Base-by-base conservation (phyloP, 129 eudicot genomes). In the Helichrysum umbraculigerum region DNA sequence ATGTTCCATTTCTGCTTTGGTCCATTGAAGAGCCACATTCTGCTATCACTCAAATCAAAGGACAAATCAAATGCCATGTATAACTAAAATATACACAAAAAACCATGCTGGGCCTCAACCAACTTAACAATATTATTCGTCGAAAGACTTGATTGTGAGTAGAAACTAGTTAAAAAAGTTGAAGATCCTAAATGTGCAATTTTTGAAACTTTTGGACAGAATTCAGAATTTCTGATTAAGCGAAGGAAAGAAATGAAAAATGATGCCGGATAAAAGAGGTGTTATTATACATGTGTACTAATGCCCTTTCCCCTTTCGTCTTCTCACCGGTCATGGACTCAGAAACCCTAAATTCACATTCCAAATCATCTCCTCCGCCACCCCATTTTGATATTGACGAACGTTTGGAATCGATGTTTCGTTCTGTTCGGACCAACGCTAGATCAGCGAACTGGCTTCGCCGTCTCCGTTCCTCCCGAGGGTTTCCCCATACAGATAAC, bases 391-490 rank as follows among this genome's bases (percentile, higher is more conserved):
- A 59, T 79, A 58, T 66, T 81, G 52, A 77, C 84, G 58, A 81
- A 87, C 63, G 65, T 76, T 33, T 80, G 10, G 56, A 21, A 35
- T 10, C 73, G 47, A 76, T 76, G 80, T 39, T 54, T 59, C 34
- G 56, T 65, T 52, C 80, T 17, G 15, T 10, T 15, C 8, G 16
- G 22, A 66, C 21, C 30, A 66, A 20, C 12, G 29, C 28, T 21
- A 35, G 39, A 16, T 19, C 80, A 12, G 66, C 91, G 8, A 78
- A 75, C 20, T 92, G 97, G 97, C 92, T 92, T 63, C 88, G 83
- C 81, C 92, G 96, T 41, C 90, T 89, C 81, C 90, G 92, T 16
- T 77, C 89, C 14, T 86, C 92, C 77, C 82, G 78, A 71, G 92
- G 96, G 60, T 87, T 89, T 73, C 85, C 88, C 25, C 66, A 81